Conservation (phyloP, 2,329 filamentous ascomycete species). For the Sporothrix phasma region DNA sequence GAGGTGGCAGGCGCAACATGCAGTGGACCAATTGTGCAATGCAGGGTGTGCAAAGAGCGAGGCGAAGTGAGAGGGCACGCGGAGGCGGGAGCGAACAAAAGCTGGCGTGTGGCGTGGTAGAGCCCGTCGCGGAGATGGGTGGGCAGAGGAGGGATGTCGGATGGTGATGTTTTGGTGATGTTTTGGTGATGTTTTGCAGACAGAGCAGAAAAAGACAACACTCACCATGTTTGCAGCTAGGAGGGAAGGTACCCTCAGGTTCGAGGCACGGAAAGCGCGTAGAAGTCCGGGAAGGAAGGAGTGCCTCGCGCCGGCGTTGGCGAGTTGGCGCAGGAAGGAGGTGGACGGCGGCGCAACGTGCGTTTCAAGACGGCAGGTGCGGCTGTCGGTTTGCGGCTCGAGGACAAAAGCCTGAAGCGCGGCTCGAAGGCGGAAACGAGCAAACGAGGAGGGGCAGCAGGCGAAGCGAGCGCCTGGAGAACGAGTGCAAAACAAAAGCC, state of each 20-base stretch:
- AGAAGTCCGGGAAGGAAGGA: neutral
- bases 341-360: neutral
- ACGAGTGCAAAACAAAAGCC: neutral
- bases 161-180: neutral
- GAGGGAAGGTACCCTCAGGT: neutral
- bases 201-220: neutral
- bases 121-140: neutral
- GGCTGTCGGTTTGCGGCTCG: neutral
- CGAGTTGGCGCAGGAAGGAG: neutral
- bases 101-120: no score
- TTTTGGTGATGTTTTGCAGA: neutral
- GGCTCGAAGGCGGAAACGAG: neutral
- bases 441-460: neutral
- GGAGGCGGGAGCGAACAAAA: neutral
- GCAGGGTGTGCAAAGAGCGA: neutral
- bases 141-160: neutral
- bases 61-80: neutral
- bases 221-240: slow-evolving; percentile 6
- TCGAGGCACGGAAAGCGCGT: neutral
- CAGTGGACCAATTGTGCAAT: neutral
- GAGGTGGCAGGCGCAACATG: neutral
- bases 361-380: neutral
- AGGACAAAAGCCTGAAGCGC: neutral
- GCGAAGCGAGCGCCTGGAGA: neutral
- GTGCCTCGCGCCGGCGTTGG: neutral